Base-by-base conservation (phyloP, 768 basidiomycete species). In the Rubroboletus pulcherrimus region DNA sequence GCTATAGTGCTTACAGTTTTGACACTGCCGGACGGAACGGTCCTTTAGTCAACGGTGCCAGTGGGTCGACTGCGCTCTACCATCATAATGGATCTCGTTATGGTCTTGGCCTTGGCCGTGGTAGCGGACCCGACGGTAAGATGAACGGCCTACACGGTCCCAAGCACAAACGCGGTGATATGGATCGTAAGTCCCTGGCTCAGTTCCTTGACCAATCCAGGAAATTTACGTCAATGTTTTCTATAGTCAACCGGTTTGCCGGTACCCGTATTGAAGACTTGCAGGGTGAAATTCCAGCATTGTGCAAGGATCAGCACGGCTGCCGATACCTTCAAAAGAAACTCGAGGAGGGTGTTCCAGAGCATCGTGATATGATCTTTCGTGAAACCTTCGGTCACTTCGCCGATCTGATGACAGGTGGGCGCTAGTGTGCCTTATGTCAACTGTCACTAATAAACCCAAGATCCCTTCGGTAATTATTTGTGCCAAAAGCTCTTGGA, bases 301-400 rank as follows among this genome's bases (percentile, higher is more conserved):
- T 99, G 17, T 98, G 97, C 83, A 98, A 98, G 71, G 97, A 99
- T 73, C 97, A 99, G 73, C 96, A 98, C 72, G 97, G 97, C 3
- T 99, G 97, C 68, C 85, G 97, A 35, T 99, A 98, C 69, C 76
- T 99, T 54, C 97, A 99, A 75, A 98, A 98, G 84, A 98, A 98
- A 74, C 81, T 99, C 26, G 97, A 99, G 71, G 97, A 99, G 68
- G 92, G 91, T 53, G 84, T 89, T 56, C 82, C 96, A 5, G 95
- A 96, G 70, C 95, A 99, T 73, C 85, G 97, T 51, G 97, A 99
- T 67, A 95, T 98, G 91, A 99, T 99, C 70, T 99, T 98, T 82
- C 84, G 90, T 56, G 97, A 99, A 77, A 98, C 96, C 1, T 98
- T 96, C 66, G 87, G 89, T 44, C 95, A 98, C 67, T 98, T 98